Base-by-base conservation (phyloP, 2,329 filamentous ascomycete genomes). In the Colletotrichum agaves region DNA sequence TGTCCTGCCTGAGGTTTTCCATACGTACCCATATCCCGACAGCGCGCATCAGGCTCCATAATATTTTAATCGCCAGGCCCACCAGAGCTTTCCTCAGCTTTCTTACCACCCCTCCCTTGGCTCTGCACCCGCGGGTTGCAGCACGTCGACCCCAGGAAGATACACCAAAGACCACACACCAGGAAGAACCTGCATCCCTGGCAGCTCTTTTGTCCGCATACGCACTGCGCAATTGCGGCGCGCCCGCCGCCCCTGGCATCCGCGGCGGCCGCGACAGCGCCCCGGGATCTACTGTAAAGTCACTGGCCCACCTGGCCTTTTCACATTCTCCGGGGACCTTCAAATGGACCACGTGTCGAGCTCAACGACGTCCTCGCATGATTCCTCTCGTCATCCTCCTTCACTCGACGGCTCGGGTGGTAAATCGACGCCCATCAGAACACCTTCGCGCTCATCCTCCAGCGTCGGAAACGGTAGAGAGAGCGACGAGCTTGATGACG, bases 361-460 rank as follows among this genome's bases (percentile, higher is more conserved):
- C n/a, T 61, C 68, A 35, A 50, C 60, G 56, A 68, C 64, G 35
- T 47, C 55, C 59, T 57, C 60, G 43, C 55, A 56, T 47, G 27
- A 27, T 52, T 66, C 50, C 31, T 61, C 56, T 19, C 47, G 31
- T 49, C 57, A 19, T 5, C 50, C 31, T 44, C 33, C 55, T 35
- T 55, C 53, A 5, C 17, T 61, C 52, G 39, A 62, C 56, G 49
- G 63, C 41, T 71, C 59, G 43, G 59, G 41, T 37, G 63, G 44
- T 3, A 61, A 61, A 33, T 59, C 69, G 11, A 69, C 67, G 2
- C 59, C 62, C 3, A 61, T 69, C 5, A 57, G 63, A 33, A 71
- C 69, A n/a, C 67, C 67, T 27, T 71, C 69, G 39, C 64, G 50
- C 63, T 70, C 69, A 7, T 61, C 58, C 33, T 67, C 55, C 55